These are phyloP conservation scores for Blattamonas nauphoetae DNA, from an alignment of 78 protist genomes.

Conservation along the genomic window DNA sequence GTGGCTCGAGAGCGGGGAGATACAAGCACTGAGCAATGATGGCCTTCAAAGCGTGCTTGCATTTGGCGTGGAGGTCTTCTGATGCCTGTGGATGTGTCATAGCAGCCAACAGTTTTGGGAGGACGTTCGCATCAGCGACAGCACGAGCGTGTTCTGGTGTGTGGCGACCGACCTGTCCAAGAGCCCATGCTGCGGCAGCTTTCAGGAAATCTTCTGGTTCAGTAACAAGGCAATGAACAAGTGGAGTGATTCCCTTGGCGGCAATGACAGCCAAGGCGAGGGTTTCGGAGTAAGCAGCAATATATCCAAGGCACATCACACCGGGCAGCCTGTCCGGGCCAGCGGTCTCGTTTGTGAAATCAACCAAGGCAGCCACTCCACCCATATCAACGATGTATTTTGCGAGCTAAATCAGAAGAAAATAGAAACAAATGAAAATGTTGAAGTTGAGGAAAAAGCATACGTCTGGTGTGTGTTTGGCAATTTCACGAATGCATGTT, in stretches of 20 bases:
- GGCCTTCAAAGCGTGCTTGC: constrained; percentile 63
- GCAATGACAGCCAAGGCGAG: constrained; percentile 14
- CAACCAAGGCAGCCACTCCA: constrained; percentile 73
- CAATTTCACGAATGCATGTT: constrained; percentile 70
- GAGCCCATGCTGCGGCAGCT: constrained; percentile 42
- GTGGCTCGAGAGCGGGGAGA: constrained; percentile 68
- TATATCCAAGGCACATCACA: constrained; percentile 56
- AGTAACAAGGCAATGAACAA: constrained; percentile 47
- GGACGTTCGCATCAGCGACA: constrained; percentile 56
- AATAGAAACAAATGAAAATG: neutral
- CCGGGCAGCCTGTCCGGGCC: constrained; percentile 67
- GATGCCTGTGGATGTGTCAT: constrained; percentile 25
- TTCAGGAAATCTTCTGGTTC: constrained; percentile 66
- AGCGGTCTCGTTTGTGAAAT: constrained; percentile 54
- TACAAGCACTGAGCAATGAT: constrained; percentile 56
- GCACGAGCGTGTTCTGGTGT: constrained; percentile 77
- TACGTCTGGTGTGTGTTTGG: constrained; percentile 71
- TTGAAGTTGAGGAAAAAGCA: neutral
- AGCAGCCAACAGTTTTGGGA: constrained; percentile 47
- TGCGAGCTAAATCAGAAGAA: constrained; percentile 40
- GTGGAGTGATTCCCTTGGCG: constrained; percentile 45
- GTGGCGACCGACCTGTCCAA: constrained; percentile 77
- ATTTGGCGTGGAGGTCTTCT: constrained; percentile 63
- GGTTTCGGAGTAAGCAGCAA: constrained; percentile 23
- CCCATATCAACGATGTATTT: constrained; percentile 69